Percentiles rank a stretch among this genome's conserved stretches.
These are phyloP conservation scores for Diaporthe amygdali DNA, from an alignment of 2,329 filamentous ascomycete species.

Conservation along the genomic window DNA sequence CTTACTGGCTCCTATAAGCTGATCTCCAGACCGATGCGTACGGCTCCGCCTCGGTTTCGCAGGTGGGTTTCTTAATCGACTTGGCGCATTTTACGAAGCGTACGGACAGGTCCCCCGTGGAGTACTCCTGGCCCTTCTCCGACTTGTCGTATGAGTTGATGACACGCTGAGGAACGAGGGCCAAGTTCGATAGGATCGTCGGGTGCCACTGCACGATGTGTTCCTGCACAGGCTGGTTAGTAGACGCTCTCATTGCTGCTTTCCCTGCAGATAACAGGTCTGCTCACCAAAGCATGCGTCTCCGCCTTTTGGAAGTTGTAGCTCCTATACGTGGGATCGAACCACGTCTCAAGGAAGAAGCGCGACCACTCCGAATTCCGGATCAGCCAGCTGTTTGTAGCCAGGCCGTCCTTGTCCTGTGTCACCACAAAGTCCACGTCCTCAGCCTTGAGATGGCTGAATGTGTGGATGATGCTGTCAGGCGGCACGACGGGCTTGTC, in stretches of 20 bases:
- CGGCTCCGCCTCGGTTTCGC: conserved; percentile 70
- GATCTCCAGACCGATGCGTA: conserved; percentile 54
- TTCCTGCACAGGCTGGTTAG: conserved; percentile 60
- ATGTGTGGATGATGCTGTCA: conserved; percentile 96
- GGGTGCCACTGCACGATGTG: conserved; percentile 96
- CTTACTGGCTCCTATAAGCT: conserved; percentile 54
- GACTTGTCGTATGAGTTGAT: conserved; percentile 78
- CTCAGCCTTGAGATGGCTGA: conserved; percentile 76
- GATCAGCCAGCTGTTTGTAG: conserved; percentile 78
- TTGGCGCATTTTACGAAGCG: conserved; percentile 77
- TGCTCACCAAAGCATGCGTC: conserved; percentile 80
- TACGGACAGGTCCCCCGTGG: conserved; percentile 84
- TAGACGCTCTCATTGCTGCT: conserved; percentile 1
- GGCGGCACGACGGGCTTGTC: conserved; percentile 89
- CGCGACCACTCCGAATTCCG: conserved; percentile 87
- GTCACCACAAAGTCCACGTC: conserved; percentile 83
- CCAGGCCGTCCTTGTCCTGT: conserved; percentile 83
- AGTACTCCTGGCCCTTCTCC: conserved; percentile 68
- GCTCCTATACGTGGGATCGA: conserved; percentile 87
- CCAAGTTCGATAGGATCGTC: conserved; percentile 88
- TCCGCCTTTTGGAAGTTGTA: conserved; percentile 98
- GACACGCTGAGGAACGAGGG: conserved; percentile 82
- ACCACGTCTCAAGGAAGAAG: conserved; percentile 95
- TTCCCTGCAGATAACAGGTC: background rate
- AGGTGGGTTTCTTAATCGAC: conserved; percentile 58